Percentiles rank a stretch among this genome's conserved stretches.
These are phyloP conservation scores for Areca catechu DNA, from an alignment of 176 grass and related monocot genomes.

Conservation along the genomic window DNA sequence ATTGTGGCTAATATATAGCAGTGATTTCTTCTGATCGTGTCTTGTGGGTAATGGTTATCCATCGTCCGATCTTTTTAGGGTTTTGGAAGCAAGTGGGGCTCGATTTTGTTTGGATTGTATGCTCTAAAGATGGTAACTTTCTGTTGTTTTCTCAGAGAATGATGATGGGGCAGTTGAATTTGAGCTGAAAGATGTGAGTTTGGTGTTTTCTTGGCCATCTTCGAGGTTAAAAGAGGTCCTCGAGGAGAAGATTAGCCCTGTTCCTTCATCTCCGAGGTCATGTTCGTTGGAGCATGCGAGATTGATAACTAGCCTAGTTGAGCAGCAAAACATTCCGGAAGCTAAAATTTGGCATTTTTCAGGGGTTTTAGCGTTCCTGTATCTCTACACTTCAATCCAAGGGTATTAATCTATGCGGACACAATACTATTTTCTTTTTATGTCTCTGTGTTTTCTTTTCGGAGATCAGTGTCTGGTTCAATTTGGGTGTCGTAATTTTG, in stretches of 20 bases:
- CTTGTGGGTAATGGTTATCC: too few relatives aligned
- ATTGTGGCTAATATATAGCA: too few relatives aligned
- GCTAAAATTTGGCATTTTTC: constrained; percentile 57
- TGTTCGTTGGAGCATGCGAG: constrained; percentile 30
- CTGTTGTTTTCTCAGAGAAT: constrained; percentile 8
- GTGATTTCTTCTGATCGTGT: too few relatives aligned
- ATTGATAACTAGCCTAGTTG: constrained; percentile 31
- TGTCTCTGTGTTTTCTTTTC: not conserved
- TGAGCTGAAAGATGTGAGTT: constrained; percentile 46
- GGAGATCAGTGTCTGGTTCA: too few relatives aligned
- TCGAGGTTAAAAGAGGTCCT: constrained; percentile 33
- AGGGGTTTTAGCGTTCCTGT: constrained; percentile 61
- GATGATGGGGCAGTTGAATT: constrained; percentile 33
- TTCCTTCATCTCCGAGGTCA: constrained; percentile 7
- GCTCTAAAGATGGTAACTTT: constrained; percentile 1
- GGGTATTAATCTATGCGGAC: constrained; percentile 27
- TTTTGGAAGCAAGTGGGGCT: too few relatives aligned
- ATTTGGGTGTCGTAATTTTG: too few relatives aligned
- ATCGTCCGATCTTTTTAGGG: too few relatives aligned
- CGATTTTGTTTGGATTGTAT: not conserved
- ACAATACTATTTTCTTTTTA: not conserved
- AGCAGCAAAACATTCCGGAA: constrained; percentile 39
- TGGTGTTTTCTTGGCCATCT: constrained; percentile 58
- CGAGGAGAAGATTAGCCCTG: not conserved
- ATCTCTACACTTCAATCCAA: constrained; percentile 68